Percentiles rank a stretch among this genome's conserved stretches.
Evolutionary conservation across 1,139 yeast species (phyloP).

Genomic region (Maudiozyma humilis): DNA sequence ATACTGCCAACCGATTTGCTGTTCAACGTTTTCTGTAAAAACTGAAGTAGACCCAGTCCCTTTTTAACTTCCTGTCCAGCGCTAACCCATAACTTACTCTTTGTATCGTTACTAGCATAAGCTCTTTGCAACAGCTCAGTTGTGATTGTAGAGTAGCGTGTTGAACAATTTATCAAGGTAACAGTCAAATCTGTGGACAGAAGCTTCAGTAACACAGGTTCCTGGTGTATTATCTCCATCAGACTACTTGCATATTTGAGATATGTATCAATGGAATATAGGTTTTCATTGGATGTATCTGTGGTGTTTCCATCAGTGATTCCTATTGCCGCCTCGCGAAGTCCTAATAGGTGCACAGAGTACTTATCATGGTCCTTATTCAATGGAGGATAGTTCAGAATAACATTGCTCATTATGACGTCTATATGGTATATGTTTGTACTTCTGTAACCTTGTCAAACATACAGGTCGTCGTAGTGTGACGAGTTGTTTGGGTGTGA

Average conservation of each 20-base stretch:
- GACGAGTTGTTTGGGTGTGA: too few species aligned
- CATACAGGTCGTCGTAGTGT: too few species aligned
- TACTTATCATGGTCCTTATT: background rate
- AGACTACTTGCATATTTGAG: conserved; percentile 1
- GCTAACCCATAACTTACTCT: conserved; percentile 19
- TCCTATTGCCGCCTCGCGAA: conserved; percentile 46
- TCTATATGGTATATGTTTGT: too few species aligned
- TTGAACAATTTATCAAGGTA: conserved; percentile 16
- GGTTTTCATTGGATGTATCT: conserved; percentile 45
- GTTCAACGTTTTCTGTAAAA: conserved; percentile 1
- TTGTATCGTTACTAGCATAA: conserved; percentile 12
- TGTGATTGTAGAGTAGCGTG: conserved; percentile 16
- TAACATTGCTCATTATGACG: background rate
- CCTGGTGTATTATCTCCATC: background rate
- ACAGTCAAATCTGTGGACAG: conserved; percentile 6
- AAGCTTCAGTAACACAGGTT: background rate
- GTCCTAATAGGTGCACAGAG: background rate
- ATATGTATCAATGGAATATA: background rate
- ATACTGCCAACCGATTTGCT: background rate
- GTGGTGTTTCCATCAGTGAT: conserved; percentile 52
- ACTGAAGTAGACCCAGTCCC: conserved; percentile 23
- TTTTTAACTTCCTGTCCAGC: conserved; percentile 21
- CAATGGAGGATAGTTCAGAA: background rate
- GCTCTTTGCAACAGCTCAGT: conserved; percentile 22
- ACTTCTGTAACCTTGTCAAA: too few species aligned